Percentiles rank a stretch among this genome's conserved stretches.
These are phyloP conservation scores for Ustilago hordei DNA, from an alignment of 1,284 basidiomycete species.

Conservation along the genomic window DNA sequence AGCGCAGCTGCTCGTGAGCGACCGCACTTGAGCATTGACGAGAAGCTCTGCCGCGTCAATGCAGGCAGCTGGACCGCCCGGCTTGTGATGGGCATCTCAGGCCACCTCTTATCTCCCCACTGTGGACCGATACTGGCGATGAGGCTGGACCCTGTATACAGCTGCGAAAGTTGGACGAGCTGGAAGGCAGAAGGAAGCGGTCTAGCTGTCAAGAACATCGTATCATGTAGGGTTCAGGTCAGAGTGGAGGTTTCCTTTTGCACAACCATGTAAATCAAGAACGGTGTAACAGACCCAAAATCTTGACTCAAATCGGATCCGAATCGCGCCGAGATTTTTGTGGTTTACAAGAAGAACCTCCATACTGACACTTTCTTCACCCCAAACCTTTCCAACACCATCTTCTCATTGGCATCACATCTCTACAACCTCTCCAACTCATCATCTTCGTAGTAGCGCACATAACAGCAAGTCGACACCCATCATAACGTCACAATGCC, in stretches of 20 bases:
- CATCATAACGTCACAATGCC: slow-evolving; percentile 55
- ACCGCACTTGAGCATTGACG: neutral
- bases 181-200: neutral
- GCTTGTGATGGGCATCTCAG: neutral
- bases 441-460: neutral
- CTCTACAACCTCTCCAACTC: neutral
- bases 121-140: neutral
- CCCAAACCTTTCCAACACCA: neutral
- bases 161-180: neutral
- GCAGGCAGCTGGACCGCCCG: neutral
- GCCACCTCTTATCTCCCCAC: neutral
- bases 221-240: neutral
- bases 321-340: slow-evolving; percentile 33
- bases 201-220: neutral
- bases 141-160: neutral
- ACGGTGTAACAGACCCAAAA: neutral
- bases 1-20: neutral
- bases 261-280: neutral
- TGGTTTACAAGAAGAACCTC: slow-evolving; percentile 25
- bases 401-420: neutral
- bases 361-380: neutral
- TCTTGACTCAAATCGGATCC: slow-evolving; percentile 19
- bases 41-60: neutral
- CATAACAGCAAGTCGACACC: neutral
- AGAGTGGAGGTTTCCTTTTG: slow-evolving; percentile 1